Base-by-base conservation (phyloP, 495 filamentous ascomycete genomes). In the Penicillium desertorum region DNA sequence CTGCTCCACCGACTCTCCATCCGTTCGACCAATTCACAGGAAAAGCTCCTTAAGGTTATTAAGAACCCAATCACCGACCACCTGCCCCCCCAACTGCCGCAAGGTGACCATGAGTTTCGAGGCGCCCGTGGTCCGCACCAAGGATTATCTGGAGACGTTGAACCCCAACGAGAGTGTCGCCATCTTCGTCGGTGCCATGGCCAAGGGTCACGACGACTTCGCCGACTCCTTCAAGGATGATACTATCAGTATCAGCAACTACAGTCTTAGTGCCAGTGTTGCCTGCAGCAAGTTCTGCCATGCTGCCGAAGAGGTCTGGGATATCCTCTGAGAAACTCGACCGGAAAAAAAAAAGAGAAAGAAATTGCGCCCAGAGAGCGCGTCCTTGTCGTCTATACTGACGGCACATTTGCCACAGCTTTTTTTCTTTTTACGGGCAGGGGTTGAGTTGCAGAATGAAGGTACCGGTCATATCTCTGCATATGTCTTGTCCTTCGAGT, bases 251-350 rank as follows among this genome's bases (percentile, higher is more conserved):
- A 96, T 98, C 75, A 97, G 94, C 78, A 96, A 96, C 72, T 98
- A 88, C 83, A 96, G 90, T 73, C 81, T 98, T 45, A 95, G 90
- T 66, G 94, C 94, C 45, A 96, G 91, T 77, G 93, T 98, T 30
- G 94, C 94, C 34, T 98, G 94, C 79, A 95, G 92, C 79, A 98
- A 97, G 75, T 97, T 98, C 79, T 97, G 94, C 76, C 94, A 98
- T 73, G 94, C 94, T 45, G 94, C 92, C 29, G 94, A 98, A 74
- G 94, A 98, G 70, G 86, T 87, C 41, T 98, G 94, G 94, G 86
- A 91, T 63, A 91, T 98, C 61, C 82, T 96, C 63, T 98, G 67
- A 76, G 43, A 32, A 34, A 25, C 19, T 44, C 36, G 7, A 9
- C n/a, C 8, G n/a, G 7, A 17, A 39, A 39, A 39, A 39, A 37